Base-by-base conservation (phyloP, 2,329 filamentous ascomycete genomes). In the Arthroderma sp. region DNA sequence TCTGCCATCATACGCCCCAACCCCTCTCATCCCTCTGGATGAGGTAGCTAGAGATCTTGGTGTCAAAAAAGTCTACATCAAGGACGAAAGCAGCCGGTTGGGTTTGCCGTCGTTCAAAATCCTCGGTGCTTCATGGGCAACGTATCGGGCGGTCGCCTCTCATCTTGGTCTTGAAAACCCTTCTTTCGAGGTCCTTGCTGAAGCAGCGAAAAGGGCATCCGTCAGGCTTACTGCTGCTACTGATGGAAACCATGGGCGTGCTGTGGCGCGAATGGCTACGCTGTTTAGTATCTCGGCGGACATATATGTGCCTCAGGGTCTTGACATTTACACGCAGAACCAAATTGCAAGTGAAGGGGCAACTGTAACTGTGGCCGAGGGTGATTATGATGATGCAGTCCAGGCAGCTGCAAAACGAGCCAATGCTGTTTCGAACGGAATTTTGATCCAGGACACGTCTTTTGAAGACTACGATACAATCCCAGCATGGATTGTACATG, bases 51-150 rank as follows among this genome's bases (percentile, higher is more conserved):
- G 63, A 2, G 69, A 78, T 9, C 59, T 86, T 0, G 73, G 73
- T 0, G 62, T 85, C 7, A 61, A 63, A 0, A 63, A 69, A 4
- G 67, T 88, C 3, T 70, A 79, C 33, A 55, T 87, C 50, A 89
- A 89, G 56, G 77, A 87, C 53, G 83, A 89, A 59, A 78, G 74
- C 29, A 67, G 63, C 43, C 73, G 83, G 4, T 75, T 85, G 33
- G 78, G 79, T 0, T 68, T 88, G 1, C 81, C 81, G 0, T 74
- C 83, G 0, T 89, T 88, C 69, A 91, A 91, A 61, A 83, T 88
- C 38, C 72, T 88, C 0, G 85, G 84, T 15, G 83, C 84, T 1
- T 83, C 80, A 0, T 89, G 82, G 82, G 82, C 75, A 0, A 71
- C 75, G 3, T 80, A 77, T 52, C 71, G 74, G 5, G 75, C 79